These are phyloP conservation scores for Arthrinium puccinioides DNA, from an alignment of 2,329 filamentous ascomycete species.

Conservation along the genomic window DNA sequence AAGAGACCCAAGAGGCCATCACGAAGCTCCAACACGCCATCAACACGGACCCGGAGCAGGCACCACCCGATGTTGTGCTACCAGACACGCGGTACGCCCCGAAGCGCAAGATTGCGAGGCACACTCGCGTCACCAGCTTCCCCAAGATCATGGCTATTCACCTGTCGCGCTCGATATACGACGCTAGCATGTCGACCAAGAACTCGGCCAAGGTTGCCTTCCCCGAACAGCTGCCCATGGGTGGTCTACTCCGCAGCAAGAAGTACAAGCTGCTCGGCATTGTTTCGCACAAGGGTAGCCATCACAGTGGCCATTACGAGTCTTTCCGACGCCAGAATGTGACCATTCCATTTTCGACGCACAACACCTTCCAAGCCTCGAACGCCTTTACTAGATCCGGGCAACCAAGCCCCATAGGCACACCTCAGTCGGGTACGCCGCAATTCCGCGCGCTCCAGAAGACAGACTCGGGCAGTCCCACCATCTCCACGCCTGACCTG, in stretches of 20 bases:
- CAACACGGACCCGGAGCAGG: constrained; percentile 71
- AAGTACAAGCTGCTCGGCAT: constrained; percentile 80
- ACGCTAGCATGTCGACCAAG: constrained; percentile 72
- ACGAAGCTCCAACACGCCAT: constrained; percentile 62
- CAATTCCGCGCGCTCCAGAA: constrained; percentile 28
- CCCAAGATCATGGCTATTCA: constrained; percentile 89
- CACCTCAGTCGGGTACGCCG: constrained; percentile 35
- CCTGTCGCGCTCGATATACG: constrained; percentile 88
- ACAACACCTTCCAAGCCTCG: constrained; percentile 69
- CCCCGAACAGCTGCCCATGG: constrained; percentile 77
- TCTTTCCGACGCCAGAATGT: constrained; percentile 84
- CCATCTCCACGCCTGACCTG: constrained; percentile 40
- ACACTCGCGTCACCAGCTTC: constrained; percentile 80
- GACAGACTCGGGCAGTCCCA: constrained; percentile 30
- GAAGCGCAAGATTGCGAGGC: constrained; percentile 75
- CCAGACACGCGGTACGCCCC: constrained; percentile 71
- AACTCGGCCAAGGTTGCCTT: constrained; percentile 93
- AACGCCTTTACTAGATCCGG: constrained; percentile 63
- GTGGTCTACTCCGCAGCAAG: constrained; percentile 68
- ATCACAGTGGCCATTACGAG: constrained; percentile 96
- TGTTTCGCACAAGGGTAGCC: constrained; percentile 91
- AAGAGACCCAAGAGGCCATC: constrained; percentile 50
- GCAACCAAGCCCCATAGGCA: constrained; percentile 29
- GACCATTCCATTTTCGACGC: constrained; percentile 73
- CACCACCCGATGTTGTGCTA: constrained; percentile 64